Conservation (phyloP, 495 filamentous ascomycete genomes). For the Penicillium desertorum region DNA sequence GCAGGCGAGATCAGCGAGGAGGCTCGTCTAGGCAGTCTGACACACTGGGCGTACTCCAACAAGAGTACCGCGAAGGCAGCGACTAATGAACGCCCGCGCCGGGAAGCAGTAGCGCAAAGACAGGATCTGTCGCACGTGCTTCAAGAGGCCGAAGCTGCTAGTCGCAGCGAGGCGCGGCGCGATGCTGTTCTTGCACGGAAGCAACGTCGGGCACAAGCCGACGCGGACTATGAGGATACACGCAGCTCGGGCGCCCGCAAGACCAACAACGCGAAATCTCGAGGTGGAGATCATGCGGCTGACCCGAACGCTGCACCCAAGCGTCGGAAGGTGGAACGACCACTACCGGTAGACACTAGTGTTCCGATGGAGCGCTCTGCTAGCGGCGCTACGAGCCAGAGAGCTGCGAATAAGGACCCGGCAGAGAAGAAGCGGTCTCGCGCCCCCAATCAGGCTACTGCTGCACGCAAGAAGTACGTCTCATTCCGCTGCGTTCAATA, state of each 20-base stretch:
- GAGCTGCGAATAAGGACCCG: conserved; percentile 55
- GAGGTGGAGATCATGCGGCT: conserved; percentile 53
- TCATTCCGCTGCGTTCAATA: neutral
- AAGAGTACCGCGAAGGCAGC: conserved; percentile 65
- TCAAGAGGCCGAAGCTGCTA: conserved; percentile 72
- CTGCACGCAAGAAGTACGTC: conserved; percentile 70
- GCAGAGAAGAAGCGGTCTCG: conserved; percentile 74
- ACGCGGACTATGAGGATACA: conserved; percentile 77
- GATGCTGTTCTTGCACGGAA: conserved; percentile 76
- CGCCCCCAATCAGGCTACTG: conserved; percentile 56
- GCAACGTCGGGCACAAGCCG: conserved; percentile 61
- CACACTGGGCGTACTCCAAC: conserved; percentile 94
- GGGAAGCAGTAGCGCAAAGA: conserved; percentile 71
- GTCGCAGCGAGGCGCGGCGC: conserved; percentile 76
- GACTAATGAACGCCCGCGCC: conserved; percentile 66
- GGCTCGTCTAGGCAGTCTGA: conserved; percentile 83
- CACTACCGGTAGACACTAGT: conserved; percentile 43
- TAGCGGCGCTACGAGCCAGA: conserved; percentile 51
- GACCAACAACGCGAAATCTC: conserved; percentile 60
- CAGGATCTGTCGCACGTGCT: conserved; percentile 55
- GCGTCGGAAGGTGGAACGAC: conserved; percentile 76
- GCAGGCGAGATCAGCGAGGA: conserved; percentile 90
- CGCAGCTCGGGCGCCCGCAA: conserved; percentile 50
- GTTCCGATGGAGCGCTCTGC: conserved; percentile 69
- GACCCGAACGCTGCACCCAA: conserved; percentile 54